Conservation (phyloP, 164 flowering plant species). For the Magnolia kwangsiensis region DNA sequence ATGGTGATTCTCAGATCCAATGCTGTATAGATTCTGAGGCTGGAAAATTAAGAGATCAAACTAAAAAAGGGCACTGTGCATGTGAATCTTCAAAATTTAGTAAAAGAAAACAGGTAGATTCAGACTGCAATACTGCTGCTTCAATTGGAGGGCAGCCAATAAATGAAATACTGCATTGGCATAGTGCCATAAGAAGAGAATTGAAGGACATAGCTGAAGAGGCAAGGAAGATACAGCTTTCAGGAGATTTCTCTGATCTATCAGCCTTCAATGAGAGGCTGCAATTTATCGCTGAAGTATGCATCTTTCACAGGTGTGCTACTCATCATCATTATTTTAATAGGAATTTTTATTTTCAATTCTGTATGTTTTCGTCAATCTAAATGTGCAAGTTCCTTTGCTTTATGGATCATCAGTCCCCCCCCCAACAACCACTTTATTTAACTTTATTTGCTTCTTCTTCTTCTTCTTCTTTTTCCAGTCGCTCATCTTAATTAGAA, state of each 20-base stretch:
- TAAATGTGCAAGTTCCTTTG: no score
- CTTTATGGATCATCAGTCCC: no score
- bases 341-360: no score
- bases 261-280: constrained; percentile 72
- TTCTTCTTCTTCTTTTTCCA: no score
- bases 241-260: constrained; percentile 75
- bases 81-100: constrained; percentile 39
- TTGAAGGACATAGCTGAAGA: constrained; percentile 68
- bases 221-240: constrained; percentile 62
- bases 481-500: no score
- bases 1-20: constrained; percentile 20
- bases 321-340: no score
- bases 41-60: constrained; percentile 16
- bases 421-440: no score
- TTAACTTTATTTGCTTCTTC: no score
- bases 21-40: constrained; percentile 29
- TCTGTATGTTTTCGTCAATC: no score
- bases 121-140: constrained; percentile 23
- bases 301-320: constrained; percentile 87
- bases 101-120: constrained; percentile 54
- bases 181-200: constrained; percentile 74
- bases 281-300: constrained; percentile 91
- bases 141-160: constrained; percentile 46
- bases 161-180: constrained; percentile 90
- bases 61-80: constrained; percentile 31